Percentiles rank a stretch among this genome's conserved stretches.
Evolutionary conservation across 2,329 filamentous ascomycete genomes (phyloP).

Genomic region (Phialocephala subalpina): DNA sequence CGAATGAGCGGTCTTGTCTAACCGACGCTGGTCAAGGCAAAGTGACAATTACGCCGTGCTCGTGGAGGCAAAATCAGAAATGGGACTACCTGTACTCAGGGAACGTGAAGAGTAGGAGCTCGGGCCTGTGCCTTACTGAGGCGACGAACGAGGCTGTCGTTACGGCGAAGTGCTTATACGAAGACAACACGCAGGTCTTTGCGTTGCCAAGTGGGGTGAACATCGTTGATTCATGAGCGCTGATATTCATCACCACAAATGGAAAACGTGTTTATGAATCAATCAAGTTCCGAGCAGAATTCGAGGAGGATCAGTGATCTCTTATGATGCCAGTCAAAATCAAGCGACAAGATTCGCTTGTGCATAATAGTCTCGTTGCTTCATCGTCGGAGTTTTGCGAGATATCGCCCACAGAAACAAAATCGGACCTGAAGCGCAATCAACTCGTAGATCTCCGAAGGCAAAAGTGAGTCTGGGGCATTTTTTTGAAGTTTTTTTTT

Average conservation of each 20-base stretch:
- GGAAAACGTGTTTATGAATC: neutral
- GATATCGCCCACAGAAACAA: no score
- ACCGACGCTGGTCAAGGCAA: slow-evolving; percentile 45
- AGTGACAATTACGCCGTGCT: slow-evolving; percentile 44
- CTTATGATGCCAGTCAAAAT: neutral
- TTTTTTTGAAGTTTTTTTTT: no score
- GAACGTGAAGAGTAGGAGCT: slow-evolving; percentile 49
- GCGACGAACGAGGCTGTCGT: slow-evolving; percentile 37
- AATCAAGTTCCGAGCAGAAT: neutral
- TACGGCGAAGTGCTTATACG: slow-evolving; percentile 46
- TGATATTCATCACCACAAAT: neutral
- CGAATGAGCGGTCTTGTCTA: slow-evolving; percentile 47
- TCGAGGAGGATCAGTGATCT: neutral
- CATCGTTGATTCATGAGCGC: slow-evolving; percentile 21
- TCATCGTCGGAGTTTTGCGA: neutral
- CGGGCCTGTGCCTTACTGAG: slow-evolving; percentile 51
- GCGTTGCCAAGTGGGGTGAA: slow-evolving; percentile 54
- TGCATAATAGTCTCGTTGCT: neutral
- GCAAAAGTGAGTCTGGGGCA: no score
- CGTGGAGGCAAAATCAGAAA: slow-evolving; percentile 44
- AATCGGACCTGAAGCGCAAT: no score
- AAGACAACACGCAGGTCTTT: slow-evolving; percentile 54
- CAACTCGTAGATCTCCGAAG: neutral
- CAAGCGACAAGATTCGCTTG: neutral
- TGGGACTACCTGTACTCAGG: slow-evolving; percentile 55